phyloP scores from a whole-genome alignment of 148 eudicot genomes.

The Camellia granthamiana region DNA sequence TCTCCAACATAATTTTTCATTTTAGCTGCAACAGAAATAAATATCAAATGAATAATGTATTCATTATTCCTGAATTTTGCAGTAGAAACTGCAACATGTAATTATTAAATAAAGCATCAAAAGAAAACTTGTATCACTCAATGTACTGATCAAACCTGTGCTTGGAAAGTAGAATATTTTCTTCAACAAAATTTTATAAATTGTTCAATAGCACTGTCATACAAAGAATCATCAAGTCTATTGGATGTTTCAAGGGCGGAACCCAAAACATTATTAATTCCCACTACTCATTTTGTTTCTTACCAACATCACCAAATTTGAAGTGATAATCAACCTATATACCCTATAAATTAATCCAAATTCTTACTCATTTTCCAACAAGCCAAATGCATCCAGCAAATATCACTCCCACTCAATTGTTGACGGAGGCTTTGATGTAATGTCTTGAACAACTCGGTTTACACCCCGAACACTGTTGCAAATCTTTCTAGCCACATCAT shows the following conservation, averaged over 20 bases:
- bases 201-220: background rate
- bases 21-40: background rate
- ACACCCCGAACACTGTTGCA: slow-evolving; percentile 84
- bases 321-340: background rate
- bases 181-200: background rate
- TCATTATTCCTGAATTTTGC: background rate
- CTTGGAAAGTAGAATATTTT: background rate
- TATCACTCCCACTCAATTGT: slow-evolving; percentile 95
- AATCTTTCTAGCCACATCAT: slow-evolving; percentile 69
- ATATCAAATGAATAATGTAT: background rate
- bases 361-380: background rate
- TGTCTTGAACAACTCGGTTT: slow-evolving; percentile 85
- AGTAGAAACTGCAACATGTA: background rate
- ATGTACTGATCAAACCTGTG: background rate
- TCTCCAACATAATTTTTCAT: background rate
- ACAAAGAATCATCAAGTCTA: slow-evolving; percentile 11
- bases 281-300: background rate
- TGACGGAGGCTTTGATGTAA: slow-evolving; percentile 98
- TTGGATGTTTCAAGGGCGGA: background rate
- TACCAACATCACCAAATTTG: background rate
- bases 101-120: background rate
- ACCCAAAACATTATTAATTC: background rate
- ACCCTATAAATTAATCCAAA: background rate
- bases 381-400: background rate
- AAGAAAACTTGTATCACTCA: background rate